Base-by-base conservation (phyloP, 1,284 basidiomycete genomes). In the Cystobasidium pallidum region DNA sequence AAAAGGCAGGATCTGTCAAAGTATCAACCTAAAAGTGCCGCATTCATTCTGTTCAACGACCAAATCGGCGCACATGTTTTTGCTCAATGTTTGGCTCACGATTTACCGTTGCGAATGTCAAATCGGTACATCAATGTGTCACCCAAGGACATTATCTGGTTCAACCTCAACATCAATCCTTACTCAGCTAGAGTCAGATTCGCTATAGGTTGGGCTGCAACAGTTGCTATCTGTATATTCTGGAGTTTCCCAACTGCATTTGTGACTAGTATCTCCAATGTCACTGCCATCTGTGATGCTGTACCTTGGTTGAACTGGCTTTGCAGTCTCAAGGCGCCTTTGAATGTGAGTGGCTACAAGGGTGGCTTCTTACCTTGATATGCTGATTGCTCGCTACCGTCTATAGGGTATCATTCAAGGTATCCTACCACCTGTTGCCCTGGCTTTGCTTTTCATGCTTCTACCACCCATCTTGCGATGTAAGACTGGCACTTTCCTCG, bases 51-150 rank as follows among this genome's bases (percentile, higher is more conserved):
- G 34, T 99, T 98, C 86, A 88, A 94, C 81, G 86, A 88, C 77
- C 95, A 98, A 83, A 90, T 96, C 76, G 91, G 91, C 0, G 92
- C 92, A n/a, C 92, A 95, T 80, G 84, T 94, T 80, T 91, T 91
- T 0, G 85, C 85, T 21, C 79, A 80, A 73, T 76, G 73, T 66
- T 65, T 79, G 19, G 73, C 75, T 8, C 79, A 80, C 72, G 78
- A 79, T 64, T 74, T 76, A 2, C 79, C 79, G n/a, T 65, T 91
- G 75, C 84, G 87, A 30, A 91, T 92, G 88, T 68, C 73, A 0
- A 70, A 73, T 3, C 73, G 77, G 24, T 88, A 86, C 77, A 83
- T 88, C 21, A 90, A 91, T 75, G 87, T 94, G 54, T 85, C 88
- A 1, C 91, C 92, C 0, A 86, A 87, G 55, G 94, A 97, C 80